These are phyloP conservation scores for Rhypophila decipiens DNA, from an alignment of 495 filamentous ascomycete species.

Conservation along the genomic window DNA sequence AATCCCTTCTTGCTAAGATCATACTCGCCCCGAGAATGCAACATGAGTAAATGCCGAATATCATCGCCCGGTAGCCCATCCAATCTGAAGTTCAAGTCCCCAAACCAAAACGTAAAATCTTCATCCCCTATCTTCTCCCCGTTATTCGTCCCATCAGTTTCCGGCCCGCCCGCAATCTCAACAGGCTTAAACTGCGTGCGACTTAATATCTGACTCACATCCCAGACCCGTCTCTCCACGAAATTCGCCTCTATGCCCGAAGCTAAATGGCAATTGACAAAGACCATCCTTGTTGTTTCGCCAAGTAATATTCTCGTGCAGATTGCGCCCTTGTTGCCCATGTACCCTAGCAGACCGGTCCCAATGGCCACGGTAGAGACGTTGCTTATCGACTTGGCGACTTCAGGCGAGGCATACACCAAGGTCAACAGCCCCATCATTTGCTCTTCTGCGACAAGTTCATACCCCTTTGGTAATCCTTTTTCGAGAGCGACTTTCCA, in stretches of 20 bases:
- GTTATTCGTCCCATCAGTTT: slow-evolving; percentile 35
- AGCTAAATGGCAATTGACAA: slow-evolving; percentile 86
- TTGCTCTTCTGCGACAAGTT: slow-evolving; percentile 71
- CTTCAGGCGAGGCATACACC: slow-evolving; percentile 71
- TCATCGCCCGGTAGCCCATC: slow-evolving; percentile 85
- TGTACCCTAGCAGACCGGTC: slow-evolving; percentile 82
- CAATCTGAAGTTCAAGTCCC: slow-evolving; percentile 92
- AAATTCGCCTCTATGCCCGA: slow-evolving; percentile 73
- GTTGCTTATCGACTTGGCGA: slow-evolving; percentile 64
- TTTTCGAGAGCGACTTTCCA: slow-evolving; percentile 71
- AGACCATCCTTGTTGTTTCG: slow-evolving; percentile 80
- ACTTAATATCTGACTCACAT: slow-evolving; percentile 67
- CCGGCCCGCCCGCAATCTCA: slow-evolving; percentile 47
- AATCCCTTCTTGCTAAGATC: slow-evolving; percentile 40
- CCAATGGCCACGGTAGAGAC: slow-evolving; percentile 74
- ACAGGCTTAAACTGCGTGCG: slow-evolving; percentile 72
- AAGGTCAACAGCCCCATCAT: slow-evolving; percentile 81
- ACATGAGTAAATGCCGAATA: slow-evolving; percentile 74
- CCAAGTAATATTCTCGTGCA: slow-evolving; percentile 77
- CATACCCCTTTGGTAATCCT: slow-evolving; percentile 70
- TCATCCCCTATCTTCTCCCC: slow-evolving; percentile 83
- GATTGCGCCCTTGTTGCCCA: slow-evolving; percentile 94
- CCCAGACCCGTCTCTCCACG: slow-evolving; percentile 84
- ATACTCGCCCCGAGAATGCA: slow-evolving; percentile 76
- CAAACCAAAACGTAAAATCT: slow-evolving; percentile 93